Evolutionary conservation across 2,329 filamentous ascomycete species (phyloP), one percentile per base, ranked within the genome.

Genomic region (Paracorniculantispora psalliotae): DNA sequence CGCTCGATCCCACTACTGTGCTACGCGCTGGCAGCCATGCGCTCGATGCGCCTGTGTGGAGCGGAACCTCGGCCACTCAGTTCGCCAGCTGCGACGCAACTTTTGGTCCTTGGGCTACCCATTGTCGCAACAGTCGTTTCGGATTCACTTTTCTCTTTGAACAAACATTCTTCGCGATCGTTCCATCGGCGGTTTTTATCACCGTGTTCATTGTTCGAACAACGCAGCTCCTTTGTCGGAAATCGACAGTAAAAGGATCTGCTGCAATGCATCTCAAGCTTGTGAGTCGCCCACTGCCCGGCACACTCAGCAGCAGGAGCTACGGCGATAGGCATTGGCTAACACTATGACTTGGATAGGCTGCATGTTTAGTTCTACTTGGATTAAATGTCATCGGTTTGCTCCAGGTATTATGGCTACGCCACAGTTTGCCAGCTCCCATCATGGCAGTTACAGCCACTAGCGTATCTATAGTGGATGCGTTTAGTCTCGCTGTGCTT

Each of bases 401-500:
- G 7, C 3, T 12, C 10, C 21, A 26, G 21, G 28, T 35, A 21
- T 23, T 19, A 9, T 21, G 21, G 30, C 10, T 28, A n/a, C 23
- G 21, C 7, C 7, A 44, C 19, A 9, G 8, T 25, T 15, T 33
- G n/a, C 51, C 41, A 13, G 19, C 35, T 37, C 30, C 4, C 15
- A 30, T 5, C 23, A n/a, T 21, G 17, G 21, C 25, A 2, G 17
- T 55, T 28, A 44, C 67, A 2, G 61, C 64, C 25, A 39, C 67
- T 1, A 54, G 60, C 0, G 63, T 77, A 8, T 70, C 69, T 3
- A 61, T 69, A 7, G 57, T 68, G 10, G 65, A 65, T 12, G 63
- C 66, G 4, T 26, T 71, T 19, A 60, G 59, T 17, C 52, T 72
- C 37, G 50, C 60, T 4, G 35, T 64, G 0, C 61, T 73, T 17